Conservation (phyloP, 2,329 filamentous ascomycete species). For the Cordyceps farinosa region DNA sequence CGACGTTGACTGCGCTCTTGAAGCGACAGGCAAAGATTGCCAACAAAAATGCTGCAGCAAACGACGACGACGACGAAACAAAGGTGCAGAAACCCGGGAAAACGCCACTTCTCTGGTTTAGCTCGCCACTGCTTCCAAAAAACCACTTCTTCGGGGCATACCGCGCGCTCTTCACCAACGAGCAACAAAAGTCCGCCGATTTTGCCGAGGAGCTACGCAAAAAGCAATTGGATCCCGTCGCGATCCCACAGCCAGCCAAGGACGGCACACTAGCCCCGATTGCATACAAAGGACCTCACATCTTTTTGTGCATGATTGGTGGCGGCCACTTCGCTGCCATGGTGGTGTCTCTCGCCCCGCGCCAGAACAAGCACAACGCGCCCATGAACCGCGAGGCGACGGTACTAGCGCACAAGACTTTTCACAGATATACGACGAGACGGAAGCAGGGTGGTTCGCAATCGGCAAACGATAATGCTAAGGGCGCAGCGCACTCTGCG, state of each 20-base stretch:
- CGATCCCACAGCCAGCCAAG: conserved; percentile 50
- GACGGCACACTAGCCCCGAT: conserved; percentile 54
- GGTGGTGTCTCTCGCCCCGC: conserved; percentile 84
- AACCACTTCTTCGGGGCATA: conserved; percentile 86
- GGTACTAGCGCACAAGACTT: conserved; percentile 93
- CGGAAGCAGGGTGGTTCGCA: conserved; percentile 95
- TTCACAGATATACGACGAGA: conserved; percentile 93
- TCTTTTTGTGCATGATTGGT: conserved; percentile 98
- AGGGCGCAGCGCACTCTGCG: conserved; percentile 89
- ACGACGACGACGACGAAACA: conserved; percentile 47
- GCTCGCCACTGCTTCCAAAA: conserved; percentile 67
- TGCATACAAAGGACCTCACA: conserved; percentile 69
- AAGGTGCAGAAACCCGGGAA: conserved; percentile 58
- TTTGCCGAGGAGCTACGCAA: conserved; percentile 66
- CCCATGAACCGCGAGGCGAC: conserved; percentile 79
- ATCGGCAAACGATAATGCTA: conserved; percentile 89
- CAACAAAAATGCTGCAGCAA: conserved; percentile 44
- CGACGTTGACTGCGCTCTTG: conserved; percentile 69
- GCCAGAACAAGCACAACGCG: conserved; percentile 66
- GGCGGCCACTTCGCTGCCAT: conserved; percentile 97
- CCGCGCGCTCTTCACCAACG: conserved; percentile 69
- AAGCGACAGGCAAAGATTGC: conserved; percentile 79
- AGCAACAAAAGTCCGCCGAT: conserved; percentile 61
- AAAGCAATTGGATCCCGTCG: conserved; percentile 71
- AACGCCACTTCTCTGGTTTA: conserved; percentile 81